Conservation (phyloP, 306 rosid genomes). For the Amphicarpaea edgeworthii region DNA sequence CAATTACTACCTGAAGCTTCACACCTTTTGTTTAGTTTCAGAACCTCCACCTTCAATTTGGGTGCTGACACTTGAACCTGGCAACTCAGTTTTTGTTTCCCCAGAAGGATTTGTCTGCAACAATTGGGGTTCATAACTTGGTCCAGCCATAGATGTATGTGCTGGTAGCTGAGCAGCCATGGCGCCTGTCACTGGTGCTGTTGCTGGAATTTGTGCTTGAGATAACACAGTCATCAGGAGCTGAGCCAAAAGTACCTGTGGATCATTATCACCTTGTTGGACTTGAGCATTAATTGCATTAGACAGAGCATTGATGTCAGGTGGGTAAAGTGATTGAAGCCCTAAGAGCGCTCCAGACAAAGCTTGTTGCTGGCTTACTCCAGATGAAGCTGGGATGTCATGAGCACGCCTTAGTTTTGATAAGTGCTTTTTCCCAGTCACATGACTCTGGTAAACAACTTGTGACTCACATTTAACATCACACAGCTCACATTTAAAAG, state of each 20-base stretch:
- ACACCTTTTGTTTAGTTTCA: conserved; percentile 31
- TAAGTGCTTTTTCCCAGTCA: conserved; percentile 74
- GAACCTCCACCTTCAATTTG: conserved; percentile 44
- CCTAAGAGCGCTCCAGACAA: conserved; percentile 45
- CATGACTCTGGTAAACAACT: conserved; percentile 73
- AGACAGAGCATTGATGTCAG: conserved; percentile 53
- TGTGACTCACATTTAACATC: conserved; percentile 82
- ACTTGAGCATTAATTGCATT: conserved; percentile 57
- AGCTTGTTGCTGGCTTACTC: conserved; percentile 46
- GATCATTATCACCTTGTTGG: conserved; percentile 72
- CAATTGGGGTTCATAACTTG: conserved; percentile 41
- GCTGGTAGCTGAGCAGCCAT: conserved; percentile 39
- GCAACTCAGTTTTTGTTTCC: conserved; percentile 29
- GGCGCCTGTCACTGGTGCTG: conserved; percentile 33
- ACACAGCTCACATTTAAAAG: conserved; percentile 76
- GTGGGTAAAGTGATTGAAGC: conserved; percentile 63
- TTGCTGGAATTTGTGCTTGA: conserved; percentile 55
- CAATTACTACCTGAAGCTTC: not conserved
- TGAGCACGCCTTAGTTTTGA: conserved; percentile 61
- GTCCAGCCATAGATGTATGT: conserved; percentile 25
- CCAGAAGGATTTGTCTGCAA: conserved; percentile 38
- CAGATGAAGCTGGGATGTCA: conserved; percentile 55
- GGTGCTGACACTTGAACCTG: conserved; percentile 30
- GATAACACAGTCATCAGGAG: conserved; percentile 65
- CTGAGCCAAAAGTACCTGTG: conserved; percentile 77